phyloP scores from a whole-genome alignment of 2,329 filamentous ascomycete genomes.

The Botrytis elliptica region DNA sequence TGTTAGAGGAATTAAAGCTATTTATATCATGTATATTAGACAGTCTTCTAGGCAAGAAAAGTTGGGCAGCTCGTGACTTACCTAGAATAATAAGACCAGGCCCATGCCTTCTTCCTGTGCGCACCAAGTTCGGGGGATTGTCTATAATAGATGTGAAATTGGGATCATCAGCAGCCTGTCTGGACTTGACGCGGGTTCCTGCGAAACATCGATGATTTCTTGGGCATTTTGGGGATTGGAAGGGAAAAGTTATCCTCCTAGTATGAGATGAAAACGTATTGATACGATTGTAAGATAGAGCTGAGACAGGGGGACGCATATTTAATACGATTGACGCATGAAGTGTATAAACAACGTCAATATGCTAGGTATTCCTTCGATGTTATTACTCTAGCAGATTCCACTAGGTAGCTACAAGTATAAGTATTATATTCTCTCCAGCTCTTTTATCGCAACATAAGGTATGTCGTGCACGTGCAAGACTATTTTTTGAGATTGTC shows the following conservation, averaged over 20 bases:
- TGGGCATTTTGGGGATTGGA: slow-evolving; percentile 25
- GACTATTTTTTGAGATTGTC: background rate
- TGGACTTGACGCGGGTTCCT: slow-evolving; percentile 26
- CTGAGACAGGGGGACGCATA: slow-evolving; percentile 12
- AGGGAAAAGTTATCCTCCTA: slow-evolving; percentile 10
- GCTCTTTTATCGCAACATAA: background rate
- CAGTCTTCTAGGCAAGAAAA: background rate
- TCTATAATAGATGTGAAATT: slow-evolving; percentile 84
- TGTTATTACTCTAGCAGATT: background rate
- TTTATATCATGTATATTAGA: slow-evolving; percentile 15
- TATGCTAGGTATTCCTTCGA: background rate
- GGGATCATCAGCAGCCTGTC: slow-evolving; percentile 63
- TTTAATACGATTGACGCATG: background rate
- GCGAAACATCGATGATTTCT: slow-evolving; percentile 35
- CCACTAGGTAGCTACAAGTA: background rate
- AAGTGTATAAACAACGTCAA: background rate
- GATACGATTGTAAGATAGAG: slow-evolving; percentile 3
- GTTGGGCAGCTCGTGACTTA: slow-evolving; percentile 38
- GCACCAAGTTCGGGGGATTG: slow-evolving; percentile 77
- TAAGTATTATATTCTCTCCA: background rate
- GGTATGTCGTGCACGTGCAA: slow-evolving; percentile 6
- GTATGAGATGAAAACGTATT: background rate
- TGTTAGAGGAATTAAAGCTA: slow-evolving; percentile 75
- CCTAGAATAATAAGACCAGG: slow-evolving; percentile 77
- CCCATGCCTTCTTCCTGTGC: slow-evolving; percentile 70